phyloP scores from a whole-genome alignment of 2,329 filamentous ascomycete species.

The Arthrobotrys megalospora region DNA sequence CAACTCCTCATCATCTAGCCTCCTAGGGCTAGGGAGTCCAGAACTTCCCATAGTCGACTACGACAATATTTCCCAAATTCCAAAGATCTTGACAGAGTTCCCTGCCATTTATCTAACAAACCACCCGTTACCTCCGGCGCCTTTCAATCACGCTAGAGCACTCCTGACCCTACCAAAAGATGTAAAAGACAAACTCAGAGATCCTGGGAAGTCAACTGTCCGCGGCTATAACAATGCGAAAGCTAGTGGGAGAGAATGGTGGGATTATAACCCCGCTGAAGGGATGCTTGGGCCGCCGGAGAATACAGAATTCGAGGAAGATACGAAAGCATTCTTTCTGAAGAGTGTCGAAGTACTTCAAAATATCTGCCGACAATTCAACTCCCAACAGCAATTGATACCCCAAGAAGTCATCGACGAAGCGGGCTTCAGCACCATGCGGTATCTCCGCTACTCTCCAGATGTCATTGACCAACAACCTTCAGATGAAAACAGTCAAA shows the following conservation, averaged over 20 bases:
- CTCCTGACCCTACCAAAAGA: constrained; percentile 12
- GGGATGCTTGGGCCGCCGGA: not conserved
- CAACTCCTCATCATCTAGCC: not conserved
- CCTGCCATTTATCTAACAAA: constrained; percentile 39
- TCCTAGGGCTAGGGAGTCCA: not conserved
- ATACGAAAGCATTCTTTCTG: constrained; percentile 27
- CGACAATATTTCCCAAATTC: constrained; percentile 29
- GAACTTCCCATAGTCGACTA: constrained; percentile 32
- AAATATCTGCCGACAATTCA: constrained; percentile 34
- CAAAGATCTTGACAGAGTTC: constrained; percentile 18
- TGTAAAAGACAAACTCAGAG: constrained; percentile 13
- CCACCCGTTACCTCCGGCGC: constrained; percentile 13
- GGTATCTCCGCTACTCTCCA: constrained; percentile 40
- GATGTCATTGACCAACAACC: constrained; percentile 21
- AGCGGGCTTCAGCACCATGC: constrained; percentile 36
- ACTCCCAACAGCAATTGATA: not conserved
- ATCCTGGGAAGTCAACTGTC: constrained; percentile 28
- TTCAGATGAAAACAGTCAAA: not conserved
- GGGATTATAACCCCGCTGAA: constrained; percentile 44
- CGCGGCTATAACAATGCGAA: constrained; percentile 38
- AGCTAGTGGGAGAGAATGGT: constrained; percentile 47
- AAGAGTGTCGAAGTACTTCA: constrained; percentile 18
- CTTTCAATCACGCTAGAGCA: constrained; percentile 25
- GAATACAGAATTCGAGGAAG: constrained; percentile 22
- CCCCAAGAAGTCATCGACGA: constrained; percentile 19